Evolutionary conservation across 2,329 filamentous ascomycete species (phyloP), one percentile per base, ranked within the genome.

Genomic region (Corinectria fuckeliana): DNA sequence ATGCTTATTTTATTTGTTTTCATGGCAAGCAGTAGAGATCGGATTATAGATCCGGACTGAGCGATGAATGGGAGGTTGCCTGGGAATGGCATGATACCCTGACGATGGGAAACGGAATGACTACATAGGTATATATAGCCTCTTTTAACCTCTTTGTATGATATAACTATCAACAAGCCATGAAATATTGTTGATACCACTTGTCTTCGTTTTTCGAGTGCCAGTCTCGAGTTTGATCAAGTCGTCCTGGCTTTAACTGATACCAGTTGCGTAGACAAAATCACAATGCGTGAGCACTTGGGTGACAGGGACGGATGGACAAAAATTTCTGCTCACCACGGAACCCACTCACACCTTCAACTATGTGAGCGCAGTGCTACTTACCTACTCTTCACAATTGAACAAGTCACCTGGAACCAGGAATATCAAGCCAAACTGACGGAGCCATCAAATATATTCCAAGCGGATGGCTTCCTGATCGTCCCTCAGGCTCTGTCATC

Each of bases 11-110:
- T 53, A 34, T 50, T 52, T 55, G 11, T 50, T 25, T 51, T 52
- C 42, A 48, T 45, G 34, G 55, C 55, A 25, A 26, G 56, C 48
- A 51, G 50, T 38, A 51, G 53, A 50, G n/a, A 26, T 51, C 44
- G 50, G 42, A 55, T 57, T 59, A 21, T 50, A 48, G 52, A 57
- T 62, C 38, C 49, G 60, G 45, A 38, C 55, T 60, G 39, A 47
- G 49, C 26, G 54, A 54, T 45, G 52, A 34, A 58, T 23, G 62
- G 52, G 67, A 61, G 63, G 64, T 64, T 61, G 64, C 53, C 53
- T 47, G 44, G 58, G 56, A 23, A 63, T 23, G 64, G 67, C 64
- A 67, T 61, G 65, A 69, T 69, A 67, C 67, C 67, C 54, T 56
- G 58, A 52, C 21, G 42, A 58, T 30, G 41, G 44, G 57, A 49